Evolutionary conservation across 805 yeast species (phyloP).

Genomic region (Clavispora carvajalis): DNA sequence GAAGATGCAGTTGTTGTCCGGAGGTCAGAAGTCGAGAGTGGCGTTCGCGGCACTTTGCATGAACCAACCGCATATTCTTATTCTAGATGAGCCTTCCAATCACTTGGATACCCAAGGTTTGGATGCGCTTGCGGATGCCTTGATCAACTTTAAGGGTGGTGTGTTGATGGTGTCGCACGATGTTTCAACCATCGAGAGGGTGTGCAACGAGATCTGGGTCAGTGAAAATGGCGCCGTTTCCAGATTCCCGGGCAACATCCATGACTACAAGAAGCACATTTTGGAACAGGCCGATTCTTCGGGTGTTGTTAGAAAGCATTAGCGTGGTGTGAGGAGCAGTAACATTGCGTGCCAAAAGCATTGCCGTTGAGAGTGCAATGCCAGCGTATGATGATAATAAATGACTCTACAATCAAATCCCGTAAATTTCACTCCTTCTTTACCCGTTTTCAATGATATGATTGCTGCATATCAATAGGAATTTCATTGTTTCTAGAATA

Average conservation of each 20-base stretch:
- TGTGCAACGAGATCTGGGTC: slow-evolving; percentile 94
- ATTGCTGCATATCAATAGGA: too few species aligned
- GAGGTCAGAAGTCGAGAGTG: slow-evolving; percentile 98
- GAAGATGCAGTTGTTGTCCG: slow-evolving; percentile 83
- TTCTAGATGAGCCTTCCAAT: slow-evolving; percentile 96
- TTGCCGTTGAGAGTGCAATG: background rate
- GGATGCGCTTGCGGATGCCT: slow-evolving; percentile 90
- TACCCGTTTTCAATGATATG: too few species aligned
- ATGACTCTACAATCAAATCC: too few species aligned
- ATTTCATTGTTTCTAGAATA: too few species aligned
- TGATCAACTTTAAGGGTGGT: slow-evolving; percentile 88
- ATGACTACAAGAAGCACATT: slow-evolving; percentile 86
- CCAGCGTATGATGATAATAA: too few species aligned
- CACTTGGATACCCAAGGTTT: slow-evolving; percentile 97
- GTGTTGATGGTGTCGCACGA: slow-evolving; percentile 97
- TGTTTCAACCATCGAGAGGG: slow-evolving; percentile 81
- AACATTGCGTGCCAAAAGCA: too few species aligned
- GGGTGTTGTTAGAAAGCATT: slow-evolving; percentile 91
- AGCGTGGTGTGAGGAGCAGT: slow-evolving; percentile 1
- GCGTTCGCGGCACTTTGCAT: slow-evolving; percentile 95
- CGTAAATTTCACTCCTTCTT: too few species aligned
- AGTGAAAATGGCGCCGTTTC: slow-evolving; percentile 80
- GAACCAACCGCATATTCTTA: slow-evolving; percentile 82
- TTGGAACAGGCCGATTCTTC: slow-evolving; percentile 68
- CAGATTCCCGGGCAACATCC: slow-evolving; percentile 76